phyloP scores from a whole-genome alignment of 768 basidiomycete species.

The Phylloporus arenicola region DNA sequence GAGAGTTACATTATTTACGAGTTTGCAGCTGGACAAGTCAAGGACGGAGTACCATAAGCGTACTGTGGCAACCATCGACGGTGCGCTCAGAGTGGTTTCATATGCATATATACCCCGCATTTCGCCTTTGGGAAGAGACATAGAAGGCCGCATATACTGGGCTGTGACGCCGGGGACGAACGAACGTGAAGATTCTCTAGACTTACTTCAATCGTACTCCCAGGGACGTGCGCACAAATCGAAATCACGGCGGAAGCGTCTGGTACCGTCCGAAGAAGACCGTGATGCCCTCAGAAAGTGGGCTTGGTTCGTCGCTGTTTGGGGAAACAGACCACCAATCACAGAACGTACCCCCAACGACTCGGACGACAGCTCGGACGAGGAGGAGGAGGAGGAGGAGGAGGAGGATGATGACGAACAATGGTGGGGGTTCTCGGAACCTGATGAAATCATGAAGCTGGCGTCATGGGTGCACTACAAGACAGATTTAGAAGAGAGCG shows the following conservation, averaged over 20 bases:
- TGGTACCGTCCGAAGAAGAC: conserved; percentile 42
- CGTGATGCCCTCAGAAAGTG: conserved; percentile 52
- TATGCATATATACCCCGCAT: conserved; percentile 50
- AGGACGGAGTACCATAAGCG: conserved; percentile 46
- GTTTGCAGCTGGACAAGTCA: conserved; percentile 37
- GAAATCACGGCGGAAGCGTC: conserved; percentile 37
- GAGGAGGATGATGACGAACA: conserved; percentile 34
- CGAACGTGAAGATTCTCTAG: conserved; percentile 50
- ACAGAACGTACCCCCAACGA: conserved; percentile 24
- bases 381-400: conserved; percentile 22
- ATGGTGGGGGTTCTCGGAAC: conserved; percentile 79
- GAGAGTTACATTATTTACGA: neutral
- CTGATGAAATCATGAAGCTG: conserved; percentile 57
- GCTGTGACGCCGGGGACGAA: conserved; percentile 53
- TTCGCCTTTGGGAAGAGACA: conserved; percentile 59
- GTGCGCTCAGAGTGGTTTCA: conserved; percentile 45
- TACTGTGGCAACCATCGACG: conserved; percentile 46
- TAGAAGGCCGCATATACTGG: conserved; percentile 64
- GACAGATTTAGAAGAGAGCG: conserved; percentile 33
- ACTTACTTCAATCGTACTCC: conserved; percentile 17
- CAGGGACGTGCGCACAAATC: conserved; percentile 29
- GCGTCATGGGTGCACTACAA: conserved; percentile 60
- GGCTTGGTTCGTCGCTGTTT: conserved; percentile 76
- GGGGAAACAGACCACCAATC: conserved; percentile 49
- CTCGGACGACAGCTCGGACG: conserved; percentile 15